Evolutionary conservation across 371 early-diverging fungal genomes (phyloP), one percentile per base, ranked within the genome.

Genomic region (Gilbertella persicaria): DNA sequence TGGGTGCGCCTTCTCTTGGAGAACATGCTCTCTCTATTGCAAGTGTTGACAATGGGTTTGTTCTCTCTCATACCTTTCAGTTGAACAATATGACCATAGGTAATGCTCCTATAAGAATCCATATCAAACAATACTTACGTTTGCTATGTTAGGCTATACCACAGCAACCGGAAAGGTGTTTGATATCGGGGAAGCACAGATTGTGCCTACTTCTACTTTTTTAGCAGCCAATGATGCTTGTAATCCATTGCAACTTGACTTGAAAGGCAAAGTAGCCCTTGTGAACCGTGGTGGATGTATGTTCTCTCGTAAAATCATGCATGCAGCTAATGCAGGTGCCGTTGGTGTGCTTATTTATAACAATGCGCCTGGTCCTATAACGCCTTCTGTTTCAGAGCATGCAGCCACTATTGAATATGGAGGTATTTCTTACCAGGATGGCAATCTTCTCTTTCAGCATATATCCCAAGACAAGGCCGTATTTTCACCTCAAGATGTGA

Each of bases 1-100:
- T 80, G 0, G 71, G 77, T 0, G 58, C 86, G 1, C 90, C 92
- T 5, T 85, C 84, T n/a, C 63, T 88, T 13, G 85, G 85, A 2
- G 54, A 55, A 10, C 73, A 76, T 28, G 80, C 83, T 9, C 63
- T 88, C 37, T 78, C 84, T 13, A 87, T 89, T 14, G 92, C 87
- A n/a, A 84, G 89, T n/a, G 71, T 90, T 9, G 89, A 92, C 44
- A 87, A 83, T 58, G 38, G 49, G 6, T 48, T 56, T 16, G 71
- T 65, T 2, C 44, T 63, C 20, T 67, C 71, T 5, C 67, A 69
- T 45, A 51, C 67, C 0, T 47, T 75, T n/a, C 28, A 49, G 21
- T 26, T 62, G 3, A 59, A 33, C 9, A 48, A 48, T 39, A 16
- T 50, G 12, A 46, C 43, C 3, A 25, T 72, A 13, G 62, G 71